Conservation (phyloP, 2,329 filamentous ascomycete species). For the Cladosporium phlei region DNA sequence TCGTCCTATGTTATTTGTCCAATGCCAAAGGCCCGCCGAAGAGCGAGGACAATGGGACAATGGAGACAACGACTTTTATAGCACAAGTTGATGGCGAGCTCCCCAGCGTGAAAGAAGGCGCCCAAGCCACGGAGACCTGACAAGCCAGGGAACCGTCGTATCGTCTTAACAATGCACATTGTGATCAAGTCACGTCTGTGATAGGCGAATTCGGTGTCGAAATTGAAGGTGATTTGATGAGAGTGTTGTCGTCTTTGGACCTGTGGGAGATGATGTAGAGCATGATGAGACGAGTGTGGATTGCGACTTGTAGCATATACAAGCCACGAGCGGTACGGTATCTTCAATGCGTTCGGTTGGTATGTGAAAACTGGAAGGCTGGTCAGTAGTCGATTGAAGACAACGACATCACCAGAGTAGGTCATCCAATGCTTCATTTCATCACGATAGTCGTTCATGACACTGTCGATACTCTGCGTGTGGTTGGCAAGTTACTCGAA, state of each 20-base stretch:
- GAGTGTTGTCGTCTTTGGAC: neutral
- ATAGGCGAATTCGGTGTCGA: neutral
- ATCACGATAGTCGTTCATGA: too few species aligned
- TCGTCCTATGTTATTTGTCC: slow-evolving; percentile 7
- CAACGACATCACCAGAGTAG: too few species aligned
- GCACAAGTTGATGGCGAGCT: neutral
- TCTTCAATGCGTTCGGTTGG: slow-evolving; percentile 1
- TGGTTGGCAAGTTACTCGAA: too few species aligned
- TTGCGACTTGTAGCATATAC: neutral
- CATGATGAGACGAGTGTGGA: neutral
- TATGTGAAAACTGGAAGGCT: neutral
- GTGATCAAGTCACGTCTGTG: neutral
- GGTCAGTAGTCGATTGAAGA: neutral
- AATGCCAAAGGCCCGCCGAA: neutral
- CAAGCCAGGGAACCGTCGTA: neutral
- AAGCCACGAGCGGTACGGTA: neutral
- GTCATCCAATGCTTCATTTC: too few species aligned
- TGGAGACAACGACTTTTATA: slow-evolving; percentile 6
- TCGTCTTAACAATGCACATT: neutral
- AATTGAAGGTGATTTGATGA: neutral
- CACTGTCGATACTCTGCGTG: too few species aligned
- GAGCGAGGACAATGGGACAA: neutral
- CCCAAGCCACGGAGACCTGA: neutral
- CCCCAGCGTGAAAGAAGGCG: slow-evolving; percentile 1
- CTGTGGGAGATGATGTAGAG: neutral